phyloP scores from a whole-genome alignment of 768 basidiomycete genomes.

The Trametopsis cervina region DNA sequence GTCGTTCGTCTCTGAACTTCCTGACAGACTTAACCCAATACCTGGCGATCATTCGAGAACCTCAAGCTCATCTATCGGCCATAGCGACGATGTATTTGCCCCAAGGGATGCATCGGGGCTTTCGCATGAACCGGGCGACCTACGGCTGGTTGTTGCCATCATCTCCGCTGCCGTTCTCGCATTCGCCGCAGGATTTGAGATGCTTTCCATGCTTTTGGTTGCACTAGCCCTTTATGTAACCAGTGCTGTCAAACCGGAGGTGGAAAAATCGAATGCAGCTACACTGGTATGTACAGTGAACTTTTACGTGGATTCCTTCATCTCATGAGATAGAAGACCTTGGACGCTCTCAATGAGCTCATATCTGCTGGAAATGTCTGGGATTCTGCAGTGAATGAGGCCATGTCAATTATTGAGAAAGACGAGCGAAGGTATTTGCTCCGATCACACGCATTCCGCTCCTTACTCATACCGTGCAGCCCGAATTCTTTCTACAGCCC shows the following conservation, averaged over 20 bases:
- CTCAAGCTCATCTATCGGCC: constrained; percentile 9
- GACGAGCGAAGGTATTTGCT: constrained; percentile 57
- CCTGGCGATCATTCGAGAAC: constrained; percentile 3
- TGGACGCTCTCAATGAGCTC: constrained; percentile 60
- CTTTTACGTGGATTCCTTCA: constrained; percentile 5
- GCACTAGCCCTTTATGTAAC: constrained; percentile 14
- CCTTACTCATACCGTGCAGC: constrained; percentile 1
- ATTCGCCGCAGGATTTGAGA: constrained; percentile 17
- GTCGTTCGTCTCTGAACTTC: constrained; percentile 18
- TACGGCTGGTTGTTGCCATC: constrained; percentile 13
- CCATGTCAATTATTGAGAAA: constrained; percentile 54
- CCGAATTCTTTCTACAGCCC: constrained; percentile 33
- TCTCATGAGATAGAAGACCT: constrained; percentile 37
- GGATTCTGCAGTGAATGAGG: constrained; percentile 70
- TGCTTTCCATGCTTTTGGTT: constrained; percentile 16
- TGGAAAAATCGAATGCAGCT: background rate
- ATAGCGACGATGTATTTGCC: constrained; percentile 3
- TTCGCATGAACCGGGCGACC: constrained; percentile 6
- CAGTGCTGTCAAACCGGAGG: background rate
- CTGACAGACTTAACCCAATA: constrained; percentile 13
- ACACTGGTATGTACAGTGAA: background rate
- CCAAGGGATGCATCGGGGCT: background rate
- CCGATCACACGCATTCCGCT: no score
- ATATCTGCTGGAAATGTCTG: constrained; percentile 61
- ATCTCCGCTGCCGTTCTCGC: constrained; percentile 18